Percentiles rank a stretch among this genome's conserved stretches.
Conservation (phyloP, 208 protist genomes). For the Polymyxa betae region DNA sequence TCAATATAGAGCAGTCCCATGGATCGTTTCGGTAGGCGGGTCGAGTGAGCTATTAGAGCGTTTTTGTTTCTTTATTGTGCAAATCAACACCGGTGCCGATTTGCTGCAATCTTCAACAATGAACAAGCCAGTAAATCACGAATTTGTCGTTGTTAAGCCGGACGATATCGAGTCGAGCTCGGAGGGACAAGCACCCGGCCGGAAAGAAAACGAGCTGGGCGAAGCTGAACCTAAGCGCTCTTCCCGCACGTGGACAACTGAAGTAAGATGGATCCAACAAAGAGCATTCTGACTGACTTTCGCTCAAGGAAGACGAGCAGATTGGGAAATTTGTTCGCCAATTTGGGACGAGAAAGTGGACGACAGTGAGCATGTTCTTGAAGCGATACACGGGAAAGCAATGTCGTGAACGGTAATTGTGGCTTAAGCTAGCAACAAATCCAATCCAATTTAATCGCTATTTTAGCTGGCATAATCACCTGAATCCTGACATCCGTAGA, state of each 20-base stretch:
- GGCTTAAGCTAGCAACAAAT: neutral
- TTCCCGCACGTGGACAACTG: neutral
- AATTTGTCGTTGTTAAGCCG: too few relatives aligned
- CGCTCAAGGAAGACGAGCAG: slow-evolving; percentile 62
- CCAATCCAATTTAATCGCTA: slow-evolving; percentile 30
- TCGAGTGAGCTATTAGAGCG: too few relatives aligned
- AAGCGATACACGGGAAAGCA: slow-evolving; percentile 69
- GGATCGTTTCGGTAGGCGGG: too few relatives aligned
- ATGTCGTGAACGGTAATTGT: slow-evolving; percentile 68
- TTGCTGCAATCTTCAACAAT: too few relatives aligned
- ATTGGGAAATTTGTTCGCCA: slow-evolving; percentile 57
- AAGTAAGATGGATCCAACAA: neutral
- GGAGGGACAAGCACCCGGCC: too few relatives aligned
- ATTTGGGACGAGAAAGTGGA: slow-evolving; percentile 67
- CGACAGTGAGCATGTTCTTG: slow-evolving; percentile 60
- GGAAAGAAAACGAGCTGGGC: neutral
- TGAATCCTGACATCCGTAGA: slow-evolving; percentile 67
- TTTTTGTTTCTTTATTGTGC: too few relatives aligned
- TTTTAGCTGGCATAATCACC: slow-evolving; percentile 70
- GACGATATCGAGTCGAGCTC: too few relatives aligned
- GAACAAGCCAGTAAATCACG: too few relatives aligned
- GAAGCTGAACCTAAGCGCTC: neutral
- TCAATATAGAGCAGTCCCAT: too few relatives aligned
- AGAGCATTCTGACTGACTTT: neutral
- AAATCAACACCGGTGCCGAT: too few relatives aligned